These are phyloP conservation scores for Ceratocystis smalleyi DNA, from an alignment of 2,329 filamentous ascomycete species.

Conservation along the genomic window DNA sequence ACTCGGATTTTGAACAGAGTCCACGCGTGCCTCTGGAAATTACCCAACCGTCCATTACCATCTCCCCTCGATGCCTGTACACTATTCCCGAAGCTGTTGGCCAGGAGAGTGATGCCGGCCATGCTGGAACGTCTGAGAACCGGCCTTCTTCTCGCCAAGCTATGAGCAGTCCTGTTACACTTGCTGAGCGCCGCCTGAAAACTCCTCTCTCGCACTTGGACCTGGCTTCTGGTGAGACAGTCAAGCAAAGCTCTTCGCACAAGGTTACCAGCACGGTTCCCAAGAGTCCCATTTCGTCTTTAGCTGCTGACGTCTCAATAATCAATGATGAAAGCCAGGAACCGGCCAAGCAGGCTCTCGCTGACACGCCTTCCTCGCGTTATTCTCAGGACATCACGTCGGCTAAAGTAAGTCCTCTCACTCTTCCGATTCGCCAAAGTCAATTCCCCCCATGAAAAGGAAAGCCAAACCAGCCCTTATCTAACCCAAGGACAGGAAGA, in stretches of 20 bases:
- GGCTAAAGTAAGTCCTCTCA: slow-evolving; percentile 21
- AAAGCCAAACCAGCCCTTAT: background rate
- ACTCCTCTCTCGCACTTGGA: slow-evolving; percentile 4
- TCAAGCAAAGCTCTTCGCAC: background rate
- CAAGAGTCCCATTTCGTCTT: slow-evolving; percentile 1
- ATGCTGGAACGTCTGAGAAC: background rate
- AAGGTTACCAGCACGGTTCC: background rate
- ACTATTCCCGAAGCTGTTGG: slow-evolving; percentile 5
- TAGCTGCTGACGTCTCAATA: slow-evolving; percentile 2
- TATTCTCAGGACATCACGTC: slow-evolving; percentile 23
- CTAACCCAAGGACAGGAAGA: background rate
- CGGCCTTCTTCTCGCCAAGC: background rate
- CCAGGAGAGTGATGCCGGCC: background rate
- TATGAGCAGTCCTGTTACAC: background rate
- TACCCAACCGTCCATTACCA: slow-evolving; percentile 21
- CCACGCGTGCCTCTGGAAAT: background rate
- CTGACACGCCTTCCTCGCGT: slow-evolving; percentile 19
- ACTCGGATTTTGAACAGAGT: background rate
- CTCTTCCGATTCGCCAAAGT: background rate
- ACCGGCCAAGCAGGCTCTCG: background rate
- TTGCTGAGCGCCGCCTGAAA: slow-evolving; percentile 4
- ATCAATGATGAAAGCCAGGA: background rate
- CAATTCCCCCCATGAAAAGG: background rate
- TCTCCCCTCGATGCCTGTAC: slow-evolving; percentile 20
- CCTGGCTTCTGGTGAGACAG: background rate